A percentile compares a stretch with the other conserved stretches of the same genome.
Conservation (phyloP, 495 filamentous ascomycete species). For the Hypoxylon rickii region DNA sequence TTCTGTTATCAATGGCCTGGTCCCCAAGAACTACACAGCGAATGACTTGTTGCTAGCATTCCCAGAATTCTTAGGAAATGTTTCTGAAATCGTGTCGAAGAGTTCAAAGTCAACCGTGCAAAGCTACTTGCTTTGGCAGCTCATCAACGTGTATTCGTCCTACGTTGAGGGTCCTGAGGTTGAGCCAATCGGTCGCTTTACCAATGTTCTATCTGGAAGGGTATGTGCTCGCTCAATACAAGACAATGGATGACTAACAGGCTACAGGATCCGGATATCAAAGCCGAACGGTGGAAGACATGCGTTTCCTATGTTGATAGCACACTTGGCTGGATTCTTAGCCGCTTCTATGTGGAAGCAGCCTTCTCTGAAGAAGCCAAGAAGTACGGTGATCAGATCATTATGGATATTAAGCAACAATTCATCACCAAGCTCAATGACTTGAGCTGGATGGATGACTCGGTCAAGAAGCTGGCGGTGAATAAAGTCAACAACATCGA, state of each 20-base stretch:
- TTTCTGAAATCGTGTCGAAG: slow-evolving; percentile 39
- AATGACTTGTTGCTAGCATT: slow-evolving; percentile 58
- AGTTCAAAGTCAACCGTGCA: slow-evolving; percentile 41
- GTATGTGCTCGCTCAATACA: slow-evolving; percentile 16
- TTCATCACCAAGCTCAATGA: slow-evolving; percentile 64
- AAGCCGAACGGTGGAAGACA: slow-evolving; percentile 70
- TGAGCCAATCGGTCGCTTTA: slow-evolving; percentile 62
- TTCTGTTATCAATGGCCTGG: slow-evolving; percentile 57
- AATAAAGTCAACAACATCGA: slow-evolving; percentile 72
- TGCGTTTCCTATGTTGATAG: slow-evolving; percentile 63
- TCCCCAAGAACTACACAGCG: slow-evolving; percentile 55
- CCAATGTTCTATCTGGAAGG: slow-evolving; percentile 46
- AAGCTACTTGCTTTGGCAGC: slow-evolving; percentile 43
- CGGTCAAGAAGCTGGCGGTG: slow-evolving; percentile 63
- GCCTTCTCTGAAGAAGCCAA: slow-evolving; percentile 68
- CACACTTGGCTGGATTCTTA: slow-evolving; percentile 61
- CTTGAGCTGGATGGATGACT: slow-evolving; percentile 71
- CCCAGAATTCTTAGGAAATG: slow-evolving; percentile 40
- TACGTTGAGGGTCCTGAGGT: slow-evolving; percentile 63
- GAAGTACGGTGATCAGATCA: slow-evolving; percentile 68
- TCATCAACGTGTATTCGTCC: slow-evolving; percentile 41
- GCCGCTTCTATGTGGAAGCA: slow-evolving; percentile 69
- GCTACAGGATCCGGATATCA: slow-evolving; percentile 60
- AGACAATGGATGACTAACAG: slow-evolving; percentile 19
- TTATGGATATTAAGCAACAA: slow-evolving; percentile 69